phyloP scores from a whole-genome alignment of 2,329 filamentous ascomycete genomes.

The Colletotrichum endophyticum region DNA sequence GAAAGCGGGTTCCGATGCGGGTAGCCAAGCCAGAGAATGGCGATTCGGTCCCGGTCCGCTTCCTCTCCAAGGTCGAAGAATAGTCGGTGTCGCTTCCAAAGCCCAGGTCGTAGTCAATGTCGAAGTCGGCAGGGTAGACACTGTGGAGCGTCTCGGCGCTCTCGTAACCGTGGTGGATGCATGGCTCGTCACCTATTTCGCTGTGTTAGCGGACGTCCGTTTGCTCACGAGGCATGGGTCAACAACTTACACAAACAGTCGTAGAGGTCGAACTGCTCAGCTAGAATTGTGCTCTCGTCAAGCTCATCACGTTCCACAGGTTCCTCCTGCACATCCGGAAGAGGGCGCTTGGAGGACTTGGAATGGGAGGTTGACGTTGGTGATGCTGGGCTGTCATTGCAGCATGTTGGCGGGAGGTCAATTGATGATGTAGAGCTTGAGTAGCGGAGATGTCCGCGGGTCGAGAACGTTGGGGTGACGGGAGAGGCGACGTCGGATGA shows the following conservation, averaged over 20 bases:
- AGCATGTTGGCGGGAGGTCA: constrained; percentile 59
- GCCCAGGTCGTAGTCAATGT: constrained; percentile 69
- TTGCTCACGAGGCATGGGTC: not conserved
- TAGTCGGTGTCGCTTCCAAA: constrained; percentile 71
- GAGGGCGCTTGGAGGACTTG: constrained; percentile 66
- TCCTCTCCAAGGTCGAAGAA: constrained; percentile 51
- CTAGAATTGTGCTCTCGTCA: constrained; percentile 56
- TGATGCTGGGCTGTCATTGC: constrained; percentile 57
- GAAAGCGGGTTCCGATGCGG: constrained; percentile 68
- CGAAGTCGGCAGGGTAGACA: constrained; percentile 46
- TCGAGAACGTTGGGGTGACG: constrained; percentile 72
- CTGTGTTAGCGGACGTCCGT: constrained; percentile 20
- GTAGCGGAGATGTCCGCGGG: constrained; percentile 67
- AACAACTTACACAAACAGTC: constrained; percentile 75
- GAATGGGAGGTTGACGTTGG: constrained; percentile 45
- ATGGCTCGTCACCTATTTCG: constrained; percentile 63
- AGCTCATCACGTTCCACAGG: constrained; percentile 67
- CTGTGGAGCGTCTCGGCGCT: constrained; percentile 44
- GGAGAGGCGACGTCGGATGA: constrained; percentile 73
- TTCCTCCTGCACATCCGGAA: constrained; percentile 88
- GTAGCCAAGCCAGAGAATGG: constrained; percentile 67
- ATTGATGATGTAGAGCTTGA: constrained; percentile 82
- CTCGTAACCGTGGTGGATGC: constrained; percentile 61
- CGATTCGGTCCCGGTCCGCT: constrained; percentile 62
- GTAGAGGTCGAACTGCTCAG: constrained; percentile 54